Evolutionary conservation across 306 rosid genomes (phyloP).

Genomic region (Phaseolus lunatus): DNA sequence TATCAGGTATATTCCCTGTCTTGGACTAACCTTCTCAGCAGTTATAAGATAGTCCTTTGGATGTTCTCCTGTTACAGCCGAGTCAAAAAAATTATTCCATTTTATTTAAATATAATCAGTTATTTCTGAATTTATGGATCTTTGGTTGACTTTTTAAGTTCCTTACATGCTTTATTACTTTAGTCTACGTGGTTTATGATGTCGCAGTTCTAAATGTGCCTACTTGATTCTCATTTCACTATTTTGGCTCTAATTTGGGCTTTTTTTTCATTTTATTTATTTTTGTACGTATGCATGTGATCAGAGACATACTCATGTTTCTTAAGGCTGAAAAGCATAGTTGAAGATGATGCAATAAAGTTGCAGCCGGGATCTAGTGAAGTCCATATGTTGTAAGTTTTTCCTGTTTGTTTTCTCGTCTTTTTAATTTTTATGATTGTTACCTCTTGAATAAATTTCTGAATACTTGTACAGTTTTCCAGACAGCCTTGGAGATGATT

Average conservation of each 20-base stretch:
- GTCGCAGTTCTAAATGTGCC: not conserved
- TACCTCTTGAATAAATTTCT: constrained; percentile 48
- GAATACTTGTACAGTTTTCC: constrained; percentile 90
- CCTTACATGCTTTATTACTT: not conserved
- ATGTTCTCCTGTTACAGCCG: not conserved
- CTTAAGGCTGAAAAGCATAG: constrained; percentile 81
- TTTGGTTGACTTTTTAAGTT: constrained; percentile 4
- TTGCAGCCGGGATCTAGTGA: constrained; percentile 96
- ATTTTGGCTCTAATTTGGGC: not conserved
- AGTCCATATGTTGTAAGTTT: constrained; percentile 86
- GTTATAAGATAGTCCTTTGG: constrained; percentile 3
- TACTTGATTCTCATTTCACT: constrained; percentile 8
- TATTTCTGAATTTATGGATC: constrained; percentile 19
- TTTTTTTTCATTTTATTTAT: constrained; percentile 15
- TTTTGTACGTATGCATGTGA: constrained; percentile 48
- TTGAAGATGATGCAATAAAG: constrained; percentile 84
- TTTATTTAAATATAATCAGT: constrained; percentile 4
- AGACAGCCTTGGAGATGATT: constrained; percentile 93
- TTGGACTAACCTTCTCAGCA: not conserved
- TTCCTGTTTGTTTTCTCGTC: constrained; percentile 1
- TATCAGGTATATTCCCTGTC: not conserved
- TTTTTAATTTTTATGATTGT: constrained; percentile 25
- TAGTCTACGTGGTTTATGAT: constrained; percentile 18
- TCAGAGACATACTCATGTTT: constrained; percentile 82
- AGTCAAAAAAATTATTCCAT: not conserved